These are phyloP conservation scores for Infundibulicybe gibba DNA, from an alignment of 768 basidiomycete genomes.

Conservation along the genomic window DNA sequence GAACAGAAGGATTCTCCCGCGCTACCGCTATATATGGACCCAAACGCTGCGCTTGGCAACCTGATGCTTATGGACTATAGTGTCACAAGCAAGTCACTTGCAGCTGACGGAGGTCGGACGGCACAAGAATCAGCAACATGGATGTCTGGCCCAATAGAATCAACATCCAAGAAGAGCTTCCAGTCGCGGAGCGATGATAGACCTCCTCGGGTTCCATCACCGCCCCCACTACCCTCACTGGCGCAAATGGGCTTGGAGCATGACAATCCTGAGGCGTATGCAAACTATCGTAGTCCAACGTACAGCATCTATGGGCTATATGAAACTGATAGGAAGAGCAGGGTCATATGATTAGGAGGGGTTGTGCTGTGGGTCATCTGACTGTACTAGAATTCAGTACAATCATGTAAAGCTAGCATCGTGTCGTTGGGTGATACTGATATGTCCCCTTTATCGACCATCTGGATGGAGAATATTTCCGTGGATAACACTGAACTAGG, in stretches of 20 bases:
- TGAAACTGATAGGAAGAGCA: conserved; percentile 56
- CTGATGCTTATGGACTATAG: conserved; percentile 62
- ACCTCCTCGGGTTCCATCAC: conserved; percentile 79
- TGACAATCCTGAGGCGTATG: conserved; percentile 55
- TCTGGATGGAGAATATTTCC: no score
- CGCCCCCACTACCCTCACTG: conserved; percentile 68
- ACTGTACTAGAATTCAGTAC: conserved; percentile 1
- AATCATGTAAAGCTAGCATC: conserved; percentile 1
- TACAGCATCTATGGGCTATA: conserved; percentile 82
- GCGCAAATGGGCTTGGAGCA: conserved; percentile 76
- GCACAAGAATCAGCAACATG: background rate
- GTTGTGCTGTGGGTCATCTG: conserved; percentile 1
- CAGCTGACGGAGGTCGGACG: conserved; percentile 10
- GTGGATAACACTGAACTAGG: no score
- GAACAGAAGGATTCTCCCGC: conserved; percentile 18
- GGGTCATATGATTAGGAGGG: conserved; percentile 7
- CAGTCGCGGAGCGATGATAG: conserved; percentile 41
- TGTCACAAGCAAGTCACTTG: conserved; percentile 31
- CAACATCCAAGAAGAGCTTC: background rate
- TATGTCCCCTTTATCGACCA: no score
- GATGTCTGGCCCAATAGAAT: background rate
- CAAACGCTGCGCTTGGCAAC: conserved; percentile 45
- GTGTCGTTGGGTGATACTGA: no score
- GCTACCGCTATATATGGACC: conserved; percentile 16
- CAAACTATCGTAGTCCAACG: conserved; percentile 73